Evolutionary conservation across 2,329 filamentous ascomycete genomes (phyloP).

Genomic region (Neonectria sp.): DNA sequence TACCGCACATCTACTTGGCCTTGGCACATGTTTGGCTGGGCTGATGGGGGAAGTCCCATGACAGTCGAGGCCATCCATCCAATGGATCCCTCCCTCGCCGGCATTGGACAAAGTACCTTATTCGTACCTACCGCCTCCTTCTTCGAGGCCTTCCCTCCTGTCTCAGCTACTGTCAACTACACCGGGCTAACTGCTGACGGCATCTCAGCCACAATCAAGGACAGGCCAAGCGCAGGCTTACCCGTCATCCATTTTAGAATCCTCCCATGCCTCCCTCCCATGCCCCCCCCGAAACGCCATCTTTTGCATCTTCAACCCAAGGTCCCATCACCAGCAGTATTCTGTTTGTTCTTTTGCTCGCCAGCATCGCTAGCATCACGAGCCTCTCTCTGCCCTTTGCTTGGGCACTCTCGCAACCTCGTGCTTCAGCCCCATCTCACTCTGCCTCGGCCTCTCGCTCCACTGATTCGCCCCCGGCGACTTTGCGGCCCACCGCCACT

Average conservation of each 20-base stretch:
- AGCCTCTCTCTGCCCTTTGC: no score
- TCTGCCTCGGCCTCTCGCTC: not conserved
- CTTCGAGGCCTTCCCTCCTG: not conserved
- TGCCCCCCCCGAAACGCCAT: not conserved
- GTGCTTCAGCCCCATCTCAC: not conserved
- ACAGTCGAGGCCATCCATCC: not conserved
- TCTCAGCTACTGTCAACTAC: not conserved
- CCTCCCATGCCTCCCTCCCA: not conserved
- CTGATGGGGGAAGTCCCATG: not conserved
- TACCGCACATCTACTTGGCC: not conserved
- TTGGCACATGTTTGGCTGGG: not conserved
- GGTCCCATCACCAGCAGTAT: not conserved
- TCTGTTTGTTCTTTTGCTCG: not conserved
- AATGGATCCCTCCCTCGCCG: no score
- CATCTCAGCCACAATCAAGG: conserved; percentile 13
- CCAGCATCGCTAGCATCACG: no score
- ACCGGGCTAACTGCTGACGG: conserved; percentile 11
- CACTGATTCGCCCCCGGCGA: not conserved
- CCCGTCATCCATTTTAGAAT: conserved; percentile 2
- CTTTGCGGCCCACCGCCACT: conserved; percentile 21
- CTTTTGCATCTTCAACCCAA: not conserved
- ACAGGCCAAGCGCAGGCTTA: not conserved
- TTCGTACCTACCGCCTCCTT: not conserved
- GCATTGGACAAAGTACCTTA: no score
- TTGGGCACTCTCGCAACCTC: no score